Evolutionary conservation across 2,329 filamentous ascomycete species (phyloP).

Genomic region (Diaporthe destruens): DNA sequence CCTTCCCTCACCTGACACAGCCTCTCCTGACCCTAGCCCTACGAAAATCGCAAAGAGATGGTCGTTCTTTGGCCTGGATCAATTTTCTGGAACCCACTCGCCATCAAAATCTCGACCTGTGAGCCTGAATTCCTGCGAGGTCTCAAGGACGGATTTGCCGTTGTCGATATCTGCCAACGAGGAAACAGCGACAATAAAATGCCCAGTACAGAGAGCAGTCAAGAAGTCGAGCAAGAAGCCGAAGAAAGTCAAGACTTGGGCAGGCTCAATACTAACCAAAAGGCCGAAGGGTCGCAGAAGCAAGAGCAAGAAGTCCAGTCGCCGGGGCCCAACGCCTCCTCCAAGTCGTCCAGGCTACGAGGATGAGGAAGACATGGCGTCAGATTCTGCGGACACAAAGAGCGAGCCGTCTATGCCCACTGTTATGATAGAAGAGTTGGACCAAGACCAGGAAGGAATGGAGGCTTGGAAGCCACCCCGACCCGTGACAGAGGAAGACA

Average conservation of each 20-base stretch:
- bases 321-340: slow-evolving; percentile 62
- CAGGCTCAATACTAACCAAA: slow-evolving; percentile 74
- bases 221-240: slow-evolving; percentile 56
- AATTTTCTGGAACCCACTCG: slow-evolving; percentile 59
- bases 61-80: slow-evolving; percentile 74
- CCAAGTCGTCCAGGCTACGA: slow-evolving; percentile 49
- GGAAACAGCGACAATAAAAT: slow-evolving; percentile 45
- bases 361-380: slow-evolving; percentile 49
- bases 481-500: slow-evolving; percentile 68
- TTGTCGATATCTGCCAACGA: slow-evolving; percentile 55
- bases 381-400: slow-evolving; percentile 45
- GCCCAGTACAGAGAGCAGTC: slow-evolving; percentile 45
- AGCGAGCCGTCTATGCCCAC: slow-evolving; percentile 53
- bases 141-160: slow-evolving; percentile 48
- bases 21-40: slow-evolving; percentile 59
- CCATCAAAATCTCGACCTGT: slow-evolving; percentile 61
- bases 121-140: slow-evolving; percentile 61
- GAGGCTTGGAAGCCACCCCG: slow-evolving; percentile 55
- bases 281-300: slow-evolving; percentile 66
- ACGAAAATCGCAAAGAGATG: slow-evolving; percentile 68
- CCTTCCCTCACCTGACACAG: slow-evolving; percentile 51
- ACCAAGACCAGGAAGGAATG: slow-evolving; percentile 45
- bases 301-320: slow-evolving; percentile 58
- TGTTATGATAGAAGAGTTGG: slow-evolving; percentile 58
- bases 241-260: slow-evolving; percentile 83